Conservation (phyloP, 768 basidiomycete genomes). For the Amanita pseudoporphyria region DNA sequence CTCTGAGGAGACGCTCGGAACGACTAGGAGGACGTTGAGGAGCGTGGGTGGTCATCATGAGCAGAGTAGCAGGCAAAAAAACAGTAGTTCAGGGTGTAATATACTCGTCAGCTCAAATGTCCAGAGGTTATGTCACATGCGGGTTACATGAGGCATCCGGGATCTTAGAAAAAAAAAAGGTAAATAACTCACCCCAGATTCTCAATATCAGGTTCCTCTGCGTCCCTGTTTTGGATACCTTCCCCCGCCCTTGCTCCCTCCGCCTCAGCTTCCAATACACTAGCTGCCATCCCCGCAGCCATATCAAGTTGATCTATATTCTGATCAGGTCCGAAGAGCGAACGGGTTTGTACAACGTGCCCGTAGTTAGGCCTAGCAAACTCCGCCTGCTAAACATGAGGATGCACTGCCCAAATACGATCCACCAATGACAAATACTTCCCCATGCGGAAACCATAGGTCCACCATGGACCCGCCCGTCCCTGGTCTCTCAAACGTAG, state of each 20-base stretch:
- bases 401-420: neutral
- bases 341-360: too few relatives aligned
- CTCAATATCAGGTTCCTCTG: neutral
- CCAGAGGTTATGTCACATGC: constrained; percentile 1
- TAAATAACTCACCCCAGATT: neutral
- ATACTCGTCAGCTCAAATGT: neutral
- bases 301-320: too few relatives aligned
- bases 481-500: too few relatives aligned
- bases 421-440: neutral
- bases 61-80: neutral
- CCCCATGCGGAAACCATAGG: neutral
- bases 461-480: neutral
- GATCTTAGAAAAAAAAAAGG: too few relatives aligned
- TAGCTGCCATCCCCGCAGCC: too few relatives aligned
- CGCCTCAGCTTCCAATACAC: too few relatives aligned
- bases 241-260: neutral
- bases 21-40: constrained; percentile 35
- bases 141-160: constrained; percentile 1
- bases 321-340: too few relatives aligned
- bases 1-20: constrained; percentile 46
- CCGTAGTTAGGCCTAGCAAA: too few relatives aligned
- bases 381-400: neutral
- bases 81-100: neutral
- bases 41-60: constrained; percentile 1
- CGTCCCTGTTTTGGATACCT: neutral